Base-by-base conservation (phyloP, 2,329 filamentous ascomycete genomes). In the Fusarium dlaminii region DNA sequence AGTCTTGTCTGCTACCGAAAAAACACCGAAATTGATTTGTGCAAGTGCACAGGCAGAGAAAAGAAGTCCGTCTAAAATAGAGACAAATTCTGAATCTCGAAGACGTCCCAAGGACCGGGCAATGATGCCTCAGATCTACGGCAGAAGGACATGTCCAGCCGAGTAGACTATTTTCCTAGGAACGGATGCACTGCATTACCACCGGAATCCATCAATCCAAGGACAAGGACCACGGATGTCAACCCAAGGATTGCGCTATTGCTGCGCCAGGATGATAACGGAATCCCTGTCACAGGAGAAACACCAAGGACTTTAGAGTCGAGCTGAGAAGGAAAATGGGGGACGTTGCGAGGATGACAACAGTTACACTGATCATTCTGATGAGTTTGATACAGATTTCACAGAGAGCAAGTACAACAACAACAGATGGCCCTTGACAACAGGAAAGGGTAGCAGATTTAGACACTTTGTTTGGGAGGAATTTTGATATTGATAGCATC, bases 401-500 rank as follows among this genome's bases (percentile, higher is more conserved):
- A 72, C 70, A 74, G 36, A 62, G 40, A 74, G 63, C 51, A 52
- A 52, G 32, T 42, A 55, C 51, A 61, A 58, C 46, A 75, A 54
- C 34, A 74, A 36, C 66, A 77, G 64, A 65, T 57, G 51, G 55
- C 73, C 70, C 72, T 74, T 78, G 67, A 71, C 52, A 64, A 75
- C 70, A 75, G 73, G 66, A 75, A 67, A 75, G 75, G 77, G 77
- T 78, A 79, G 77, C 77, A 78, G 77, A 78, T 70, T 77, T 77
- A 77, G 45, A 72, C 42, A 68, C 42, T 67, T 67, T 73, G 63
- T 75, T 75, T 71, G 64, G 63, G 60, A 68, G 65, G 60, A 56
- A 51, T 59, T 64, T 68, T 56, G 37, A 39, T 56, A 72, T 76
- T 68, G 51, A 57, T 51, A 63, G 45, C 52, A 63, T 45, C 18